Evolutionary conservation across 805 yeast genomes (phyloP).

Genomic region (Scheffersomyces ergatensis): DNA sequence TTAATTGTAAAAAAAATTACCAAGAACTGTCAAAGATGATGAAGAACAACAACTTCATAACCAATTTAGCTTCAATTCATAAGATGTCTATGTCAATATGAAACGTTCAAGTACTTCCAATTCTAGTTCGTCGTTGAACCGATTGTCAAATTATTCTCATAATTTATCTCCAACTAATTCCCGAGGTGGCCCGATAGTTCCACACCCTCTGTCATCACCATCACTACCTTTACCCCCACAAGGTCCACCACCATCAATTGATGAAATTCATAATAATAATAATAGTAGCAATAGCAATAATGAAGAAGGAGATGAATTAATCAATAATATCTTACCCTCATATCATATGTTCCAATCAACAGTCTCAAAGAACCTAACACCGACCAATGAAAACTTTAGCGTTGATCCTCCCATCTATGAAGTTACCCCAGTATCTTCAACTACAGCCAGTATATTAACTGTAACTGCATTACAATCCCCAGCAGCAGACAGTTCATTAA

Average conservation of each 20-base stretch:
- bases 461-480: constrained; percentile 10
- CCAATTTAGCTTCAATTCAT: no score
- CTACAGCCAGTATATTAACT: constrained; percentile 8
- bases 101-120: no score
- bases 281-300: no score
- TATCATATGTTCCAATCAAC: constrained; percentile 45
- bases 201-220: not conserved
- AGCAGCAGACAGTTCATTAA: not conserved
- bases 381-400: constrained; percentile 35
- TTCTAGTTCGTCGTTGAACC: no score
- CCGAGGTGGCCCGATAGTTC: no score
- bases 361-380: constrained; percentile 33
- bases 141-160: no score
- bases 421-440: constrained; percentile 18
- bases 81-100: no score
- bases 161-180: no score
- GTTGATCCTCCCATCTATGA: constrained; percentile 41
- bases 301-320: constrained; percentile 16
- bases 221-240: not conserved
- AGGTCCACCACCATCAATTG: not conserved
- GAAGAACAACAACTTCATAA: no score
- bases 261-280: constrained; percentile 2
- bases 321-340: constrained; percentile 39
- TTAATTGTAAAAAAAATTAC: no score
- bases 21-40: no score